Conservation (phyloP, 305 asterid species). For the Fraxinus platypoda region DNA sequence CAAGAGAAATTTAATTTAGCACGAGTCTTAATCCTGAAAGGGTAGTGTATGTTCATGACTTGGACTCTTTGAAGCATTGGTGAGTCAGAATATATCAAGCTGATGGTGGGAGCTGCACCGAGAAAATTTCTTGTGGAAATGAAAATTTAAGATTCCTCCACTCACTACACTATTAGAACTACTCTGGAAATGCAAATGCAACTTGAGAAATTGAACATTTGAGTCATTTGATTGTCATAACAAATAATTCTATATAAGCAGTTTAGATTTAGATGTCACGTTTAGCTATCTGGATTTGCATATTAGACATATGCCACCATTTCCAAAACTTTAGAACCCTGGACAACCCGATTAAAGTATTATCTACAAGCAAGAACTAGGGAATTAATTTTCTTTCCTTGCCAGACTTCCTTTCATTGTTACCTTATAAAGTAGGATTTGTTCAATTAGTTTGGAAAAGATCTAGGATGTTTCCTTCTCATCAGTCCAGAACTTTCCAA, state of each 20-base stretch:
- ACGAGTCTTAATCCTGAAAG: not conserved
- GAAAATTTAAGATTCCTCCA: not conserved
- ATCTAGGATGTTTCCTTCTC: not conserved
- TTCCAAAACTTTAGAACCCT: not conserved
- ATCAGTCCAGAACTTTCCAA: constrained; percentile 16
- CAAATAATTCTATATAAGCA: not conserved
- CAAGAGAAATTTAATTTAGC: not conserved
- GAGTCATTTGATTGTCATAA: not conserved
- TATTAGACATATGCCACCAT: not conserved
- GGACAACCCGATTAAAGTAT: not conserved
- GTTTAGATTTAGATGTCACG: not conserved
- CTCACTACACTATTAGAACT: not conserved
- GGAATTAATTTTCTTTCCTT: not conserved
- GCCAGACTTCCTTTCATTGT: not conserved
- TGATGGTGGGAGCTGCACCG: not conserved
- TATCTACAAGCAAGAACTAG: not conserved
- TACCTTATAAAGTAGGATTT: constrained; percentile 2
- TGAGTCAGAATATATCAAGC: not conserved
- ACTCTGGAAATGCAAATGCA: not conserved
- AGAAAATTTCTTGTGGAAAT: not conserved
- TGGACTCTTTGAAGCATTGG: not conserved
- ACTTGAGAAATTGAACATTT: not conserved
- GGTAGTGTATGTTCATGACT: not conserved
- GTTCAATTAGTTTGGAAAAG: not conserved
- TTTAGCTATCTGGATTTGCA: not conserved